A percentile compares a stretch with the other conserved stretches of the same genome.
Evolutionary conservation across 2,329 filamentous ascomycete species (phyloP).

Genomic region (Fusarium penzigii): DNA sequence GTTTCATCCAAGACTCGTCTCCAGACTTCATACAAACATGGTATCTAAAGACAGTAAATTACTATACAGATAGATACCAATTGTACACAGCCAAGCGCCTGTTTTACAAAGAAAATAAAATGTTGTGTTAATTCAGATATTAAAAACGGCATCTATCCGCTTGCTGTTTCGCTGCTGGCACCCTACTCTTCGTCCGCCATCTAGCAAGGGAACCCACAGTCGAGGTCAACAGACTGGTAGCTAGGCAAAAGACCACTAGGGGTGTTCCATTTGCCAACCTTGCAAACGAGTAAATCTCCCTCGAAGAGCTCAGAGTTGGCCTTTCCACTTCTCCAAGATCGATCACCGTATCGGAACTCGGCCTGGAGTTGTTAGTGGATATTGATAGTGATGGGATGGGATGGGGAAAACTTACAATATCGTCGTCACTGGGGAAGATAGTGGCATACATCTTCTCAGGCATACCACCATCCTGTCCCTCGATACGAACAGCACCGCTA

Average conservation of each 20-base stretch:
- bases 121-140: too few relatives aligned
- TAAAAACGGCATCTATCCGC: too few relatives aligned
- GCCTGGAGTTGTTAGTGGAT: background rate
- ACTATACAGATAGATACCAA: too few relatives aligned
- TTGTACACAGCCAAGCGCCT: too few relatives aligned
- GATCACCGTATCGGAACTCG: background rate
- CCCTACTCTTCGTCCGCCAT: background rate
- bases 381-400: background rate
- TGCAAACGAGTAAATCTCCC: background rate
- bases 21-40: too few relatives aligned
- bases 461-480: background rate
- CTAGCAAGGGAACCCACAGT: background rate
- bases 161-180: too few relatives aligned
- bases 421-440: background rate
- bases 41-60: too few relatives aligned
- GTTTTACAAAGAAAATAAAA: too few relatives aligned
- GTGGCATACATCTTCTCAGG: background rate
- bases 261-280: background rate
- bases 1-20: too few relatives aligned
- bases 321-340: background rate
- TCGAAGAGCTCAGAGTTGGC: background rate
- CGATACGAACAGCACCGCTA: background rate
- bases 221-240: background rate
- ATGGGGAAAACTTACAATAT: background rate
- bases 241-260: background rate